Conservation (phyloP, 2,329 filamentous ascomycete genomes). For the Pestalotiopsis sp. region DNA sequence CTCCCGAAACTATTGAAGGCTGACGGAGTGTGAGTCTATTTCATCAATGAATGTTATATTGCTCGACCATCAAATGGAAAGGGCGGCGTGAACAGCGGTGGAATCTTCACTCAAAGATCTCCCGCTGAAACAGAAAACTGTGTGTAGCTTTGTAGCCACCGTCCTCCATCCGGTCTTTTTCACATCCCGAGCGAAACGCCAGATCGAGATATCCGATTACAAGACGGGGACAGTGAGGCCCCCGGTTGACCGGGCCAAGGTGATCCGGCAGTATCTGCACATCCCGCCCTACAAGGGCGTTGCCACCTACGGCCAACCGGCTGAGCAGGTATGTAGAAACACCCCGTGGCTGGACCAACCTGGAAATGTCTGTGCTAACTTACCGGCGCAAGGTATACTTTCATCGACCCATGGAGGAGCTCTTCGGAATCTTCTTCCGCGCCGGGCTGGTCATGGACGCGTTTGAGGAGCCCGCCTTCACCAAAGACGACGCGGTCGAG, state of each 20-base stretch:
- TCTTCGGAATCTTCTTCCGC: slow-evolving; percentile 43
- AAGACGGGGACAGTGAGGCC: slow-evolving; percentile 32
- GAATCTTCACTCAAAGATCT: neutral
- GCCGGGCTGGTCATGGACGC: slow-evolving; percentile 42
- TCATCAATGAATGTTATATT: neutral
- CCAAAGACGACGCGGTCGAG: slow-evolving; percentile 29
- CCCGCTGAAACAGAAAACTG: neutral
- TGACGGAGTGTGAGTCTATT: slow-evolving; percentile 38
- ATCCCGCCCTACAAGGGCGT: slow-evolving; percentile 39
- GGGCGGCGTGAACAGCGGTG: neutral
- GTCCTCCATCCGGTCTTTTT: slow-evolving; percentile 51
- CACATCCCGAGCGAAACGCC: slow-evolving; percentile 40
- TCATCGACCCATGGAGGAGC: slow-evolving; percentile 44
- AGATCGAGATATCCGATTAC: slow-evolving; percentile 38
- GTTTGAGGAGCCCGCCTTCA: slow-evolving; percentile 47
- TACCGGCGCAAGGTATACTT: slow-evolving; percentile 34
- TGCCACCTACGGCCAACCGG: slow-evolving; percentile 33
- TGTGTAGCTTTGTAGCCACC: slow-evolving; percentile 42
- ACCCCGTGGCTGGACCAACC: too few relatives aligned
- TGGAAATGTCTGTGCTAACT: too few relatives aligned
- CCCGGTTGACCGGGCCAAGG: slow-evolving; percentile 34
- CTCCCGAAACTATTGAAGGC: slow-evolving; percentile 40
- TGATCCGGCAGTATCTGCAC: slow-evolving; percentile 41
- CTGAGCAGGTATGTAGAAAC: slow-evolving; percentile 36
- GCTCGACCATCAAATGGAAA: neutral